phyloP scores from a whole-genome alignment of 176 grass and related monocot species.

The Tuctoria greenei region DNA sequence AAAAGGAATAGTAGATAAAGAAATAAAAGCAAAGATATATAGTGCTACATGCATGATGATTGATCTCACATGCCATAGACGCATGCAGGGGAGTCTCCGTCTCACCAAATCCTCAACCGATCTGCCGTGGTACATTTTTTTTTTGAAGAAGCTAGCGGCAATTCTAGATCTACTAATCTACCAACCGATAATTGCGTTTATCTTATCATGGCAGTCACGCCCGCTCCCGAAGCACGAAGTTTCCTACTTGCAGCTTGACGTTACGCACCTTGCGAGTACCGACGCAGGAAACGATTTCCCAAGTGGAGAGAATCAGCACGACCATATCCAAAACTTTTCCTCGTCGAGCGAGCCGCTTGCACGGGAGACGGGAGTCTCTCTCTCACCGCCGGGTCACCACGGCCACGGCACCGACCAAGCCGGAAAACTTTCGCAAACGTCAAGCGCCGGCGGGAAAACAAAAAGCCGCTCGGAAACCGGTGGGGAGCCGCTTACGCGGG shows the following conservation, averaged over 20 bases:
- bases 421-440: neutral
- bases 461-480: neutral
- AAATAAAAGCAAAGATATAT: neutral
- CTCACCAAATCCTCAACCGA: neutral
- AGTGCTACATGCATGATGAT: slow-evolving; percentile 23
- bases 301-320: neutral
- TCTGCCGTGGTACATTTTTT: neutral
- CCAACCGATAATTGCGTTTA: slow-evolving; percentile 14
- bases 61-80: slow-evolving; percentile 26
- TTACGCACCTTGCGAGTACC: neutral
- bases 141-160: neutral
- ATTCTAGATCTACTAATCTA: slow-evolving; percentile 19
- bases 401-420: slow-evolving; percentile 16
- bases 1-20: neutral
- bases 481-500: neutral
- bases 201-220: slow-evolving; percentile 36
- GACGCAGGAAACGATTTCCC: neutral
- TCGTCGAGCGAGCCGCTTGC: too few relatives aligned
- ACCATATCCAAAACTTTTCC: neutral
- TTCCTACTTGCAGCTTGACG: neutral
- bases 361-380: neutral
- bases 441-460: neutral
- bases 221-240: neutral
- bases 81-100: neutral
- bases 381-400: neutral